phyloP scores from a whole-genome alignment of 148 eudicot species.

The Cornus controversa region DNA sequence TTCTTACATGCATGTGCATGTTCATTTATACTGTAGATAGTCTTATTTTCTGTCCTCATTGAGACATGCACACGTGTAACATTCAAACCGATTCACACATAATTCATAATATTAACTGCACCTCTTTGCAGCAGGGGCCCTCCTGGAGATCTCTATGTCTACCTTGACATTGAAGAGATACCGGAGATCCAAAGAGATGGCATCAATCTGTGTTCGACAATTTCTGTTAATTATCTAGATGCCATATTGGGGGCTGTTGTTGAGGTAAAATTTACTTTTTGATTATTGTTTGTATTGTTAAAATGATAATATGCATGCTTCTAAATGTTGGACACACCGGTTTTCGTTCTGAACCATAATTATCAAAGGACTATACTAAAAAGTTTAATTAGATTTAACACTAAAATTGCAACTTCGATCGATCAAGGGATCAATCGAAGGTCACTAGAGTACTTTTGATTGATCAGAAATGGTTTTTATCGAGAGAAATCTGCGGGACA shows the following conservation, averaged over 20 bases:
- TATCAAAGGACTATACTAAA: background rate
- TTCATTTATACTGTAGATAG: no score
- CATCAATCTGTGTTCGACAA: constrained; percentile 73
- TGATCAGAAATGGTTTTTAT: no score
- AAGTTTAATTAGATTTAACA: background rate
- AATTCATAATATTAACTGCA: constrained; percentile 5
- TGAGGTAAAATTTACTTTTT: constrained; percentile 45
- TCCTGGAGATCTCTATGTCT: constrained; percentile 95
- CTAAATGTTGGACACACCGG: background rate
- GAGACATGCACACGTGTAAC: background rate
- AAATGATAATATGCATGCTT: background rate
- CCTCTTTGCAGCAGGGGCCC: constrained; percentile 56
- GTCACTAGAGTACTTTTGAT: no score
- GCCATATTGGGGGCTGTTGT: constrained; percentile 87
- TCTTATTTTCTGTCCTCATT: background rate
- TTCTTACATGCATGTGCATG: no score
- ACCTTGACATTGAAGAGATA: constrained; percentile 85
- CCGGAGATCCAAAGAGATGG: constrained; percentile 97
- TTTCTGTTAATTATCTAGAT: constrained; percentile 79
- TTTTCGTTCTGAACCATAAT: background rate
- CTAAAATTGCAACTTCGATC: background rate
- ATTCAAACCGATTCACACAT: constrained; percentile 1
- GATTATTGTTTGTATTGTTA: background rate
- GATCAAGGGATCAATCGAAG: no score
- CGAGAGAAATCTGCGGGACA: no score